These are phyloP conservation scores for Euphorbia pulcherrima DNA, from an alignment of 345 rosid species.

Conservation along the genomic window DNA sequence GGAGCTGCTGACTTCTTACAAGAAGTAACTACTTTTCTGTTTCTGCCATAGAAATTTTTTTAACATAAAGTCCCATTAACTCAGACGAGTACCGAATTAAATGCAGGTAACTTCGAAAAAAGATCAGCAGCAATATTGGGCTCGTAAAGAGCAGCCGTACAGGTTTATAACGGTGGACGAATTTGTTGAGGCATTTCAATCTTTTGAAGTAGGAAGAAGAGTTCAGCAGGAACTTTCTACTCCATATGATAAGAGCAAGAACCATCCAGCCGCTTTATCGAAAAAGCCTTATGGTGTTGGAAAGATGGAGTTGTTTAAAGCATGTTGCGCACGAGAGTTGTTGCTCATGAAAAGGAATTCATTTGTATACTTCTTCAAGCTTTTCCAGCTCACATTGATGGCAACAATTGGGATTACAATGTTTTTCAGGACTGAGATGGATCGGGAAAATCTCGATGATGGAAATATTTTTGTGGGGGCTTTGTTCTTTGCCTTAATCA, in stretches of 20 bases:
- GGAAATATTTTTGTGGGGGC: slow-evolving; percentile 62
- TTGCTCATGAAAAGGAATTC: slow-evolving; percentile 64
- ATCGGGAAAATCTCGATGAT: slow-evolving; percentile 27
- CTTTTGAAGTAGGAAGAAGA: slow-evolving; percentile 35
- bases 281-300: slow-evolving; percentile 43
- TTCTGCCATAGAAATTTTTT: neutral
- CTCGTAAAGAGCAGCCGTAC: slow-evolving; percentile 41
- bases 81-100: neutral
- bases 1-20: slow-evolving; percentile 75
- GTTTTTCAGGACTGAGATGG: slow-evolving; percentile 39
- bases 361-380: slow-evolving; percentile 47
- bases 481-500: slow-evolving; percentile 47
- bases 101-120: slow-evolving; percentile 68
- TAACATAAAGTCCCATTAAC: neutral
- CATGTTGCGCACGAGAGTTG: slow-evolving; percentile 47
- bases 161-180: slow-evolving; percentile 40
- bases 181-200: slow-evolving; percentile 54
- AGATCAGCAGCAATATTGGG: slow-evolving; percentile 73
- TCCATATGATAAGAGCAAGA: slow-evolving; percentile 47
- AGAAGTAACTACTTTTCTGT: slow-evolving; percentile 37
- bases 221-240: slow-evolving; percentile 38
- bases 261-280: slow-evolving; percentile 58
- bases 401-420: slow-evolving; percentile 26
- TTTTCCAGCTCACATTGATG: slow-evolving; percentile 33
- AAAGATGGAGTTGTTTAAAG: slow-evolving; percentile 49